Conservation (phyloP, 352 stramenopile genomes). For the Pythium coloratum region DNA sequence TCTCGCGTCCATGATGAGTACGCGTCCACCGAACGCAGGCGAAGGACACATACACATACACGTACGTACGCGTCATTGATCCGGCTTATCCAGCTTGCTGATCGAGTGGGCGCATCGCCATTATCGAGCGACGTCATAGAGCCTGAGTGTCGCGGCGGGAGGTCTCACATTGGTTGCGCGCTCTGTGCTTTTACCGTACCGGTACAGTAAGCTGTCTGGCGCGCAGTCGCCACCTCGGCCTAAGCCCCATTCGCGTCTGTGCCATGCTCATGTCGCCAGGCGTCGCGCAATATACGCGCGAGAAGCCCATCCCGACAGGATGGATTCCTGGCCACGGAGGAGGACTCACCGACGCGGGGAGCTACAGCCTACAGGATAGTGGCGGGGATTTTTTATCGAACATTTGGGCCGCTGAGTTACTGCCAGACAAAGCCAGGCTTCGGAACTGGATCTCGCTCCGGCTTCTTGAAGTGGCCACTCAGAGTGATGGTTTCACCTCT, state of each 20-base stretch:
- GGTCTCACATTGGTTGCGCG: no score
- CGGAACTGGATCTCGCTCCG: slow-evolving; percentile 21
- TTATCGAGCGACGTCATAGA: background rate
- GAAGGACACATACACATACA: background rate
- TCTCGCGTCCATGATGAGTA: background rate
- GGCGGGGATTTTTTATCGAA: slow-evolving; percentile 9
- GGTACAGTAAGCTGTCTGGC: background rate
- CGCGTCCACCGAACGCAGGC: background rate
- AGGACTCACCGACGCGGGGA: background rate
- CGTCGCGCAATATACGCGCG: background rate
- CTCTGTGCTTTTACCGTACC: no score
- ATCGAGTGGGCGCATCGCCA: background rate
- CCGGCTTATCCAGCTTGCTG: background rate
- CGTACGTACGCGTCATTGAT: background rate
- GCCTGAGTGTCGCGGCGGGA: background rate
- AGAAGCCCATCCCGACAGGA: background rate
- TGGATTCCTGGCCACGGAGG: background rate
- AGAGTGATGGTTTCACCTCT: slow-evolving; percentile 8
- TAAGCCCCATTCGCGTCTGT: background rate
- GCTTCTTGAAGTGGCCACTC: slow-evolving; percentile 14
- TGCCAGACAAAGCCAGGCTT: slow-evolving; percentile 10
- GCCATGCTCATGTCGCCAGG: background rate
- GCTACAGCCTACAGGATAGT: background rate
- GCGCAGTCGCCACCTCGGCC: background rate
- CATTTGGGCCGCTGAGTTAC: slow-evolving; percentile 4